These are phyloP conservation scores for Aspergillus amoenus DNA, from an alignment of 2,329 filamentous ascomycete genomes.

Conservation along the genomic window DNA sequence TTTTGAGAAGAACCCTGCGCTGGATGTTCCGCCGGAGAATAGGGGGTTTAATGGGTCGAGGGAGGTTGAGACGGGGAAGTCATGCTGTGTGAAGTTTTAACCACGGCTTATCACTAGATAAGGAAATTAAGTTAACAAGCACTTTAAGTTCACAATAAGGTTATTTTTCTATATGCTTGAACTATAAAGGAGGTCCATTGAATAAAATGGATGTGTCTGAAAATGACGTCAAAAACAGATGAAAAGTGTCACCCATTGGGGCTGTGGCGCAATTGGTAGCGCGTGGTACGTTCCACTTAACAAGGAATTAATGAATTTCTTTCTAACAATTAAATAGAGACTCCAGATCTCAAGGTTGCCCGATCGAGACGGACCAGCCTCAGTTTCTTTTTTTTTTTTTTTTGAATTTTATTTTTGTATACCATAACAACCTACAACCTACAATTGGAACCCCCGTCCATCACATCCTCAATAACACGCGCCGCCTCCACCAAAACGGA, in stretches of 20 bases:
- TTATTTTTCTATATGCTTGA: too few relatives aligned
- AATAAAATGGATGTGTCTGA: too few relatives aligned
- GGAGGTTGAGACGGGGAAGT: neutral
- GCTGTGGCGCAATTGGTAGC: neutral
- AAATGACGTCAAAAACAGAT: neutral
- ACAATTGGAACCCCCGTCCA: neutral
- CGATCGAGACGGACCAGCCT: neutral
- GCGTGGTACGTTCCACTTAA: neutral
- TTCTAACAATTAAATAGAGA: neutral
- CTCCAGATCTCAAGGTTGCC: neutral
- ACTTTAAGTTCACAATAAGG: too few relatives aligned
- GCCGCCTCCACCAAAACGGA: too few relatives aligned
- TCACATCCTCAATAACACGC: neutral
- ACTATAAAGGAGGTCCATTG: too few relatives aligned
- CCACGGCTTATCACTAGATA: too few relatives aligned
- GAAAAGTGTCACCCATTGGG: neutral
- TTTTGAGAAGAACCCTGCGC: conserved; percentile 12
- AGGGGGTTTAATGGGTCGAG: neutral
- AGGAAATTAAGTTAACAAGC: too few relatives aligned
- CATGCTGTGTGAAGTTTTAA: too few relatives aligned
- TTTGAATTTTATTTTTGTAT: neutral
- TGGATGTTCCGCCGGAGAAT: conserved; percentile 9
- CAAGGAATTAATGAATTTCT: neutral
- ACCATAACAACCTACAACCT: neutral
- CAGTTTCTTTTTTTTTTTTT: neutral